phyloP scores from a whole-genome alignment of 1,284 basidiomycete species.

The Hemileia vastatrix region DNA sequence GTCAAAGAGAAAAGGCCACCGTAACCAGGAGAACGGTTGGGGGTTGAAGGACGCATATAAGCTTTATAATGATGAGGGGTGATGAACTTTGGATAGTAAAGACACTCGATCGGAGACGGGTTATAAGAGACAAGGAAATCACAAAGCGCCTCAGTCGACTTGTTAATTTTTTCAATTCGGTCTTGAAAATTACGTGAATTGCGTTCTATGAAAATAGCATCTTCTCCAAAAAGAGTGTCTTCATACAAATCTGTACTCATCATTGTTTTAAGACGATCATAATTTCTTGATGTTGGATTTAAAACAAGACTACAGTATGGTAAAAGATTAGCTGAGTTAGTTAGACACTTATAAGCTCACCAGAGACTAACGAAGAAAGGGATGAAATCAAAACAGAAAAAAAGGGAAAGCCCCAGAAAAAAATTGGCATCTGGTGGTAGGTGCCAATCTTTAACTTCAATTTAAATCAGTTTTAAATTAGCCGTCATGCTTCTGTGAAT shows the following conservation, averaged over 20 bases:
- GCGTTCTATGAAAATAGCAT: constrained; percentile 93
- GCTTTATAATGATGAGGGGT: constrained; percentile 63
- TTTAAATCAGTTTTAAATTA: no score
- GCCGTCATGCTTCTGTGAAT: no score
- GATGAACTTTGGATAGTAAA: constrained; percentile 81
- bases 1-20: constrained; percentile 88
- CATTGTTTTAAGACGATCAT: constrained; percentile 43
- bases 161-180: constrained; percentile 68
- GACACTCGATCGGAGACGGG: constrained; percentile 55
- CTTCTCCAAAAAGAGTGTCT: constrained; percentile 81
- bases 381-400: no score
- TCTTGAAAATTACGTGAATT: constrained; percentile 85
- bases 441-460: neutral
- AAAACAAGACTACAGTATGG: constrained; percentile 59
- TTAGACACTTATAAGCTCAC: no score
- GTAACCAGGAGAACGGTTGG: constrained; percentile 57
- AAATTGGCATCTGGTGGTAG: neutral
- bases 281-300: constrained; percentile 67
- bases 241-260: constrained; percentile 55
- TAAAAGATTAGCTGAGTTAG: neutral
- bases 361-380: no score
- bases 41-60: constrained; percentile 51
- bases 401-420: no score
- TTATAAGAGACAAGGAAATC: constrained; percentile 55
- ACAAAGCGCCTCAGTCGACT: constrained; percentile 72